Base-by-base conservation (phyloP, 192 early-diverging fungal genomes). In the Lobosporangium transversale region DNA sequence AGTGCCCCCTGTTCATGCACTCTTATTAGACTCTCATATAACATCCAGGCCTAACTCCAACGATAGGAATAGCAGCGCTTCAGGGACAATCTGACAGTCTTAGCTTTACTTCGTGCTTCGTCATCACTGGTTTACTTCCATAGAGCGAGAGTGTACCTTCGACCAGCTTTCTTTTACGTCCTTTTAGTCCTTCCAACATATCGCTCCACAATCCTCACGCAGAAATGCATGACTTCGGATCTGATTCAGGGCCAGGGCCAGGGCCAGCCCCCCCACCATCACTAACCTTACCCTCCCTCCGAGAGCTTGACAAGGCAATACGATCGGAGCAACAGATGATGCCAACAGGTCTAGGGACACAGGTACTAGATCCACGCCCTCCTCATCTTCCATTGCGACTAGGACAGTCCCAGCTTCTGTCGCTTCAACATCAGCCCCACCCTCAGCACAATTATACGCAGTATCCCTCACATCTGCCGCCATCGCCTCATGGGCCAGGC, bases 201-300 rank as follows among this genome's bases (percentile, higher is more conserved):
- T 42, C 53, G 50, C 58, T 49, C 11, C 54, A 30, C 23, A 59
- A 63, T 31, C 44, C 54, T n/a, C 54, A 62, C 33, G 12, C 54
- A 24, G 61, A 21, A 14, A 71, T 70, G 68, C 31, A 62, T 2
- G 59, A 53, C 24, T 50, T 53, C 23, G 54, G 53, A 4, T 27
- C 35, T 26, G 60, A 57, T 11, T 20, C 47, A 27, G 69, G 59
- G 7, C 69, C 47, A 29, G 69, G 69, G 7, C 69, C 47, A 29
- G 69, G 69, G 14, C 69, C 69, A 2, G 69, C 69, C 1, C 69
- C 69, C 23, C 69, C 69, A 42, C 69, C 69, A 5, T 71, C 69
- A 12, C 54, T 71, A 1, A 71, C 69, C 24, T 44, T 71, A 12
- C 69, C 69, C 2, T 61, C 69, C 4, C 47, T 71, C 35, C 48